A percentile compares a stretch with the other conserved stretches of the same genome.
phyloP scores from a whole-genome alignment of 352 stramenopile species.

The Pythium chondricola region DNA sequence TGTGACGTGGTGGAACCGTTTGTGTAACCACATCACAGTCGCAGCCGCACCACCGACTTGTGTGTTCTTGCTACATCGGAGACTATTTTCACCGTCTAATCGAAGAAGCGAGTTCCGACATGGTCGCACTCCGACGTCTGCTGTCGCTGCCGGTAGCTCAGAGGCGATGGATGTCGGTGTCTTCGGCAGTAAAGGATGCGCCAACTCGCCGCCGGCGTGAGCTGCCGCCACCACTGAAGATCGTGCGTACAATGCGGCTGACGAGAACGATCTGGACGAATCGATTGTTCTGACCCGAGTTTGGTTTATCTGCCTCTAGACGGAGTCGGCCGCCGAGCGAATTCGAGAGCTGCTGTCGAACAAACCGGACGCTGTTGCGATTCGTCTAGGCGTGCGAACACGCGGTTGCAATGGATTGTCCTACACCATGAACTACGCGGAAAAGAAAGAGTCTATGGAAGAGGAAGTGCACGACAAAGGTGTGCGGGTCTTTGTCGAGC shows the following conservation, averaged over 20 bases:
- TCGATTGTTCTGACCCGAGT: too few species aligned
- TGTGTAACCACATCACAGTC: neutral
- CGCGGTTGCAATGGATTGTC: slow-evolving; percentile 97
- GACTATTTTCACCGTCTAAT: neutral
- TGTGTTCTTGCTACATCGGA: neutral
- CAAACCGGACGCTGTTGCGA: slow-evolving; percentile 90
- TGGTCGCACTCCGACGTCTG: slow-evolving; percentile 12
- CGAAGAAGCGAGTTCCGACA: neutral
- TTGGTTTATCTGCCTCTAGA: too few species aligned
- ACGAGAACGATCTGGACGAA: too few species aligned
- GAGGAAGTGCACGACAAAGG: slow-evolving; percentile 91
- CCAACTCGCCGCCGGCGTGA: slow-evolving; percentile 54
- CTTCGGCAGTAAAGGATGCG: slow-evolving; percentile 25
- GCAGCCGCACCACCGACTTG: neutral
- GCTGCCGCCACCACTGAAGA: slow-evolving; percentile 64
- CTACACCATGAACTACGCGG: slow-evolving; percentile 99
- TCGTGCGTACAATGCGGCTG: slow-evolving; percentile 29
- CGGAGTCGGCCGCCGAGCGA: slow-evolving; percentile 78
- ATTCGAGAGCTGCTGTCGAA: slow-evolving; percentile 81
- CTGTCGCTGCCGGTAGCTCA: slow-evolving; percentile 4
- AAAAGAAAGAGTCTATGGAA: slow-evolving; percentile 92
- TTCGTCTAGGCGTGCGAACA: slow-evolving; percentile 94
- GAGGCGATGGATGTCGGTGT: slow-evolving; percentile 29
- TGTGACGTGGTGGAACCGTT: neutral
- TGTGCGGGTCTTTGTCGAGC: slow-evolving; percentile 97